Percentiles rank a stretch among this genome's conserved stretches.
phyloP scores from a whole-genome alignment of 805 yeast species.

The Cyberlindnera americana region DNA sequence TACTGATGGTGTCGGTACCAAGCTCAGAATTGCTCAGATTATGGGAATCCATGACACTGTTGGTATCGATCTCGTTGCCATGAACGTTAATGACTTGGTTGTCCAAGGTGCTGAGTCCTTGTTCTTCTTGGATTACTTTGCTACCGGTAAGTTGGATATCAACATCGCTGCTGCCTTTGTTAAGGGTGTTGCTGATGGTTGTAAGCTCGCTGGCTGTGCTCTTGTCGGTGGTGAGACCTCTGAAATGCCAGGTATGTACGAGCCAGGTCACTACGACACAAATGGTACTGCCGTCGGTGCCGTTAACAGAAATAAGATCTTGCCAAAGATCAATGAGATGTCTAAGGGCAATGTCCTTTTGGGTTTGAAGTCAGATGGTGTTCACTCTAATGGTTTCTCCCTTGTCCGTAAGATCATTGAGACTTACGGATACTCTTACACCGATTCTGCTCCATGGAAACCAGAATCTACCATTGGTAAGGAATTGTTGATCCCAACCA shows the following conservation, averaged over 20 bases:
- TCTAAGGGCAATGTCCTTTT: conserved; percentile 73
- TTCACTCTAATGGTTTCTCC: conserved; percentile 96
- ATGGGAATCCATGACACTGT: conserved; percentile 92
- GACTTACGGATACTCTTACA: conserved; percentile 65
- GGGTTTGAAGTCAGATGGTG: conserved; percentile 88
- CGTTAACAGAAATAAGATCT: conserved; percentile 65
- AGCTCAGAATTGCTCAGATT: conserved; percentile 89
- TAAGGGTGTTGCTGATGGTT: conserved; percentile 94
- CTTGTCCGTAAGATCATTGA: conserved; percentile 90
- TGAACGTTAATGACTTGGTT: conserved; percentile 96
- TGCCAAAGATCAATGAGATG: conserved; percentile 73
- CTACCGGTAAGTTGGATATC: conserved; percentile 88
- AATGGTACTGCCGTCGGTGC: conserved; percentile 99
- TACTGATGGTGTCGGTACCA: conserved; percentile 99
- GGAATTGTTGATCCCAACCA: conserved; percentile 84
- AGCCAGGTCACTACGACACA: conserved; percentile 93
- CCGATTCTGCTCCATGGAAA: conserved; percentile 84
- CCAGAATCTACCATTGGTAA: conserved; percentile 70
- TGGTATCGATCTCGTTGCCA: conserved; percentile 97
- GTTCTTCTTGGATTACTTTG: conserved; percentile 92
- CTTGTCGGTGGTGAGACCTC: conserved; percentile 98
- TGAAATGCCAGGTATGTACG: conserved; percentile 99
- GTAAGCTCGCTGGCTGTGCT: conserved; percentile 94
- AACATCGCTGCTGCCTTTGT: conserved; percentile 84
- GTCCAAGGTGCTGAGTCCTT: conserved; percentile 99